phyloP scores from a whole-genome alignment of 78 protist genomes.

The Speleostelium caveatum region DNA sequence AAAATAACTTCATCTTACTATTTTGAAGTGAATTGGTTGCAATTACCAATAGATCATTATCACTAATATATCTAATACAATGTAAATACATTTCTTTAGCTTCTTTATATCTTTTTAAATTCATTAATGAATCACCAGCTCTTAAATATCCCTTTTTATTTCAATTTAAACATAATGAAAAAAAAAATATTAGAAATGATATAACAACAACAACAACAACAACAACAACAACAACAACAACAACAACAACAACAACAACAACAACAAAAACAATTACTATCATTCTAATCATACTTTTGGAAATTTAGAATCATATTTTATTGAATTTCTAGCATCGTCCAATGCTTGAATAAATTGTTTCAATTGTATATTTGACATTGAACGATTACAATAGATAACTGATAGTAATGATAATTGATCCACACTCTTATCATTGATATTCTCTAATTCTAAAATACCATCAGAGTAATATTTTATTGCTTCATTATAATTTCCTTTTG shows the following conservation, averaged over 20 bases:
- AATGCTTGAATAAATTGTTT: constrained; percentile 21
- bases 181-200: background rate
- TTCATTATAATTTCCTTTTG: no score
- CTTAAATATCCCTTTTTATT: constrained; percentile 23
- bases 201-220: background rate
- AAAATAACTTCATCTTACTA: constrained; percentile 64
- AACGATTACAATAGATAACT: constrained; percentile 13
- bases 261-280: no score
- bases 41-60: background rate
- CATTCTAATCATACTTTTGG: no score
- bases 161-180: background rate
- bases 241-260: no score
- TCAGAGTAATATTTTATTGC: no score
- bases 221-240: background rate
- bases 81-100: constrained; percentile 55
- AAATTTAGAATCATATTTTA: background rate
- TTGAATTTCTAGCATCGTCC: constrained; percentile 25
- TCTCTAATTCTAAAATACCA: no score
- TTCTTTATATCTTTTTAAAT: constrained; percentile 24
- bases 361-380: constrained; percentile 19
- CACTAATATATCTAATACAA: constrained; percentile 26
- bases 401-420: no score
- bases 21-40: constrained; percentile 47
- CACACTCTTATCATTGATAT: no score
- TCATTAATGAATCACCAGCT: constrained; percentile 44